Conservation (phyloP, 257 asterid species). For the Lycium ferocissimum region DNA sequence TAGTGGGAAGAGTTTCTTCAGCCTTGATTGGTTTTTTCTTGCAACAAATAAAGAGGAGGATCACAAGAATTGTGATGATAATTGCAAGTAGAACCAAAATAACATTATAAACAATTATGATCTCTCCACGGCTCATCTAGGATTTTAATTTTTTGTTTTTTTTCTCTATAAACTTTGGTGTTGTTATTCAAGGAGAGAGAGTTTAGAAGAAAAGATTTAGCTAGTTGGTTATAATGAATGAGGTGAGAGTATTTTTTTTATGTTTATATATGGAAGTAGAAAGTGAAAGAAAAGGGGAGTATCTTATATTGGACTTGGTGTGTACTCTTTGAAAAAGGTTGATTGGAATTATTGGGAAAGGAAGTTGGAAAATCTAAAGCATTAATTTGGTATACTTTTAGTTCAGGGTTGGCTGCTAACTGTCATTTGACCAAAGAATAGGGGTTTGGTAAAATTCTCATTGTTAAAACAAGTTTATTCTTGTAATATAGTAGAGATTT, state of each 20-base stretch:
- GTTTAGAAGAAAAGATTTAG: not conserved
- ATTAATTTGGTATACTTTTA: conserved; percentile 28
- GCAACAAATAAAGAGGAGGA: conserved; percentile 53
- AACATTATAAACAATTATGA: conserved; percentile 46
- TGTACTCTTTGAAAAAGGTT: conserved; percentile 27
- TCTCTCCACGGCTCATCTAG: conserved; percentile 43
- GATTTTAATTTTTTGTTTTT: not conserved
- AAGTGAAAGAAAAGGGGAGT: not conserved
- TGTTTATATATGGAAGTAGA: not conserved
- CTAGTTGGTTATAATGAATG: not conserved
- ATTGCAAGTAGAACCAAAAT: conserved; percentile 47
- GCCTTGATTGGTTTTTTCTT: conserved; percentile 45
- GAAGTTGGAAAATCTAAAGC: conserved; percentile 29
- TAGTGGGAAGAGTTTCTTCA: conserved; percentile 46
- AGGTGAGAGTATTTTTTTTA: not conserved
- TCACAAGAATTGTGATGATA: conserved; percentile 40
- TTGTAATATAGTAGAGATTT: not conserved
- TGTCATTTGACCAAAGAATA: not conserved
- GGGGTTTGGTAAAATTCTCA: not conserved
- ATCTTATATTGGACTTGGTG: conserved; percentile 6
- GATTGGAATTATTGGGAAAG: conserved; percentile 26
- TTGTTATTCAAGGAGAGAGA: not conserved
- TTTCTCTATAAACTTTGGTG: not conserved
- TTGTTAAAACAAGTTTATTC: not conserved
- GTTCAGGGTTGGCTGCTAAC: conserved; percentile 46